These are phyloP conservation scores for Theobroma grandiflorum DNA, from an alignment of 441 rosid species.

Conservation along the genomic window DNA sequence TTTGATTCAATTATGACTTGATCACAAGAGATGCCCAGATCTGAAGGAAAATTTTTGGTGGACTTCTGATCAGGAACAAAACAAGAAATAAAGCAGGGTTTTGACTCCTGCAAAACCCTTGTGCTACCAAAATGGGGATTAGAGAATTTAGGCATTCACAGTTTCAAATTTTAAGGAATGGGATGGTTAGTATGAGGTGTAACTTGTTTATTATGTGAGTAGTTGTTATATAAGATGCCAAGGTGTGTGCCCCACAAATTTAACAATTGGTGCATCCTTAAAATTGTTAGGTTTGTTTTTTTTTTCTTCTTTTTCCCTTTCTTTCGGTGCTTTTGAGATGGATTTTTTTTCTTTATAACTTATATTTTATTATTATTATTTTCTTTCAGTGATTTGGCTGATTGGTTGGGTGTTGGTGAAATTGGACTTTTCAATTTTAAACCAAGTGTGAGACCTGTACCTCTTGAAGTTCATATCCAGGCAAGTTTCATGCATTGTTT, in stretches of 20 bases:
- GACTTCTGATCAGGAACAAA: not conserved
- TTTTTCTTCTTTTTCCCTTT: conserved; percentile 9
- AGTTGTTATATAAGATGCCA: not conserved
- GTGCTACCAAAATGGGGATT: not conserved
- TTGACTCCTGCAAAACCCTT: conserved; percentile 16
- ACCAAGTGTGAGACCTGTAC: conserved; percentile 99
- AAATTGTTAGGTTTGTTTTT: conserved; percentile 23
- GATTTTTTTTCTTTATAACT: not conserved
- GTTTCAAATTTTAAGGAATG: not conserved
- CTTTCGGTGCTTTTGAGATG: conserved; percentile 19
- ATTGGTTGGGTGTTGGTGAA: conserved; percentile 99
- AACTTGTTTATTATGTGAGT: conserved; percentile 4
- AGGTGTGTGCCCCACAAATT: not conserved
- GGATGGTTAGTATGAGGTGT: conserved; percentile 7
- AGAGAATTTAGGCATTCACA: not conserved
- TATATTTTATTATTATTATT: conserved; percentile 17
- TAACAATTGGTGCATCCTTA: not conserved
- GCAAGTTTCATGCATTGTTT: conserved; percentile 48
- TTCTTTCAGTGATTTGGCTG: conserved; percentile 88
- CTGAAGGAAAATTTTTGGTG: not conserved
- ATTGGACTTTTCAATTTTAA: conserved; percentile 97
- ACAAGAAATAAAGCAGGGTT: not conserved
- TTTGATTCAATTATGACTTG: conserved; percentile 8
- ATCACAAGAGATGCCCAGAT: not conserved
- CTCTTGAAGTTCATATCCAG: conserved; percentile 99